Conservation (phyloP, 106 monocot species). For the Xerophyta viscosa region DNA sequence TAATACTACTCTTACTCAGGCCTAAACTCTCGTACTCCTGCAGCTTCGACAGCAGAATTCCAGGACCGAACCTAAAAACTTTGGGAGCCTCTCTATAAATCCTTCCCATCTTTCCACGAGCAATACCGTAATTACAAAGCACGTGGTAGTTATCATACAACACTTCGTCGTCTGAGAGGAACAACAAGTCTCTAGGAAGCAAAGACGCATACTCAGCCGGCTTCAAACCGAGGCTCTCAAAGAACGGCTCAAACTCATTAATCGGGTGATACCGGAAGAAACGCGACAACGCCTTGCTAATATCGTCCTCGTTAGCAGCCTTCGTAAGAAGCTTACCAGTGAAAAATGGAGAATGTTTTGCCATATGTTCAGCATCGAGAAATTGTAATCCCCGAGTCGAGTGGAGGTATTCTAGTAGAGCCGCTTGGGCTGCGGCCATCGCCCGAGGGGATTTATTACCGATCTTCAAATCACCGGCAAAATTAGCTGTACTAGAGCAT, state of each 20-base stretch:
- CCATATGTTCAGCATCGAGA: constrained; percentile 48
- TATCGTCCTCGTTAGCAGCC: constrained; percentile 25
- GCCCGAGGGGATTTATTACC: background rate
- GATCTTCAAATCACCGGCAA: no score
- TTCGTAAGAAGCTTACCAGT: constrained; percentile 36
- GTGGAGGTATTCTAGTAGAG: constrained; percentile 66
- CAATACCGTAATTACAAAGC: constrained; percentile 71
- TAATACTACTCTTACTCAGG: constrained; percentile 38
- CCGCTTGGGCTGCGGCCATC: constrained; percentile 23
- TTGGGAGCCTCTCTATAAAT: constrained; percentile 50
- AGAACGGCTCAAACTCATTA: constrained; percentile 83
- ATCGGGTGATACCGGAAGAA: constrained; percentile 60
- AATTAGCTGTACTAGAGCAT: no score
- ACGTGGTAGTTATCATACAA: constrained; percentile 54
- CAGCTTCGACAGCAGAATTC: constrained; percentile 41
- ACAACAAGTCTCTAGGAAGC: constrained; percentile 53
- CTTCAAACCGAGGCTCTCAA: constrained; percentile 77
- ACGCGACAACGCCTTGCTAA: constrained; percentile 23
- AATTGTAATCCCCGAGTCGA: constrained; percentile 41
- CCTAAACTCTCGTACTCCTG: constrained; percentile 48
- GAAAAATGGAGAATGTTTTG: constrained; percentile 45
- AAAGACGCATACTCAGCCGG: constrained; percentile 36
- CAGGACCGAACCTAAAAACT: constrained; percentile 26
- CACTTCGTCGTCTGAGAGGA: constrained; percentile 42
- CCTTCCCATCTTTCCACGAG: constrained; percentile 61